Evolutionary conservation across 2,329 filamentous ascomycete genomes (phyloP).

Genomic region (Neocatenulostroma microsporum): DNA sequence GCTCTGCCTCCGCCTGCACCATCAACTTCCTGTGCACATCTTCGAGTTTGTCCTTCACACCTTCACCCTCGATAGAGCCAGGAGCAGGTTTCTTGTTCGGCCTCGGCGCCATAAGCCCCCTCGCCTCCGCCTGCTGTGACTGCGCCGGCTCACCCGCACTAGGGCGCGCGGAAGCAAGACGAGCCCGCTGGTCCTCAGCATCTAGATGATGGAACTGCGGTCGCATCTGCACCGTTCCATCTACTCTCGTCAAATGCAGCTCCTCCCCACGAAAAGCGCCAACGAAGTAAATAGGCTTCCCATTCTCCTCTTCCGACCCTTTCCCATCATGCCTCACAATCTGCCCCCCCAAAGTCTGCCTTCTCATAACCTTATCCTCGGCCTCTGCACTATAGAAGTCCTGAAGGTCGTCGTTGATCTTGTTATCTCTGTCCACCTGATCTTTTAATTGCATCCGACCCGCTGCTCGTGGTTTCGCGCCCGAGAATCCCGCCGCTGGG

Average conservation of each 20-base stretch:
- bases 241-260: conserved; percentile 76
- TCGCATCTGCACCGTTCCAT: conserved; percentile 77
- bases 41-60: conserved; percentile 56
- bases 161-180: conserved; percentile 34
- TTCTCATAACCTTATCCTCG: conserved; percentile 64
- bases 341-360: conserved; percentile 80
- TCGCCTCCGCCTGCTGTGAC: too few species aligned
- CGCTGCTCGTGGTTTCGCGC: conserved; percentile 17
- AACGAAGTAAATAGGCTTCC: conserved; percentile 74
- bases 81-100: too few species aligned
- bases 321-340: conserved; percentile 55
- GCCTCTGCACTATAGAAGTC: conserved; percentile 62
- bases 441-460: conserved; percentile 34
- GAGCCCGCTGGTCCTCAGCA: conserved; percentile 66
- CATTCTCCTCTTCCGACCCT: conserved; percentile 62
- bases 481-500: conserved; percentile 39
- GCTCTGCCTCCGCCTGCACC: conserved; percentile 68
- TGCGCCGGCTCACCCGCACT: too few species aligned
- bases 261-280: conserved; percentile 83
- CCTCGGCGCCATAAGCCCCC: too few species aligned
- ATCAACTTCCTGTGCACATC: conserved; percentile 61
- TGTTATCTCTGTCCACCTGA: conserved; percentile 35
- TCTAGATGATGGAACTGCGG: conserved; percentile 92
- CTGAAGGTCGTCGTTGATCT: conserved; percentile 30
- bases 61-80: too few species aligned